Evolutionary conservation across 371 early-diverging fungal genomes (phyloP).

Genomic region (Batrachochytrium dendrobatidis): DNA sequence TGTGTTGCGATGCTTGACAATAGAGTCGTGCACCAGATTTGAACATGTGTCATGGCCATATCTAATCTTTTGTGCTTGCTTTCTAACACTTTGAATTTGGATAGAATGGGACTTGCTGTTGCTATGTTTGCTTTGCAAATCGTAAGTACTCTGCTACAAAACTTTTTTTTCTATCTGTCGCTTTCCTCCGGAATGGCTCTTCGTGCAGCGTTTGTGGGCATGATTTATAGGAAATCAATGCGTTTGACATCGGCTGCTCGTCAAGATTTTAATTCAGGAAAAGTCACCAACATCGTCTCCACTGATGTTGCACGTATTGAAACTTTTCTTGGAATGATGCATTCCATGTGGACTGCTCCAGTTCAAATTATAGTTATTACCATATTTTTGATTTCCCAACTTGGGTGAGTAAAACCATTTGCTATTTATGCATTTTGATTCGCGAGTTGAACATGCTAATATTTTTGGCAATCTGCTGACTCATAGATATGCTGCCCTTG

Average conservation of each 20-base stretch:
- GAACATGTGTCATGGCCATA: neutral
- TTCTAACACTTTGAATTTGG: neutral
- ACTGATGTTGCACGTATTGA: conserved; percentile 68
- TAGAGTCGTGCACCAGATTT: neutral
- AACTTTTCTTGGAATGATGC: conserved; percentile 22
- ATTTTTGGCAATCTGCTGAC: conserved; percentile 22
- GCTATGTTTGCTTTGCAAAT: conserved; percentile 25
- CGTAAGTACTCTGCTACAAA: conserved; percentile 19
- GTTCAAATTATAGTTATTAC: conserved; percentile 60
- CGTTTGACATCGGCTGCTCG: conserved; percentile 44
- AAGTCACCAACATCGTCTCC: conserved; percentile 79
- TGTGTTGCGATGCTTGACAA: neutral
- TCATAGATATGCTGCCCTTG: conserved; percentile 53
- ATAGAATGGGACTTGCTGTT: conserved; percentile 22
- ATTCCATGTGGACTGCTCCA: conserved; percentile 29
- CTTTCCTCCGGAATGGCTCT: conserved; percentile 32
- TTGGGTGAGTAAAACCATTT: conserved; percentile 36
- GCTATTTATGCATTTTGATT: conserved; percentile 39
- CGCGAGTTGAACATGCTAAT: conserved; percentile 10
- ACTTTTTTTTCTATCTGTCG: conserved; percentile 28
- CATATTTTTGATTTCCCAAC: conserved; percentile 47
- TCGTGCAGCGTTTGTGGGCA: conserved; percentile 45
- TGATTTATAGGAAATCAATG: conserved; percentile 56
- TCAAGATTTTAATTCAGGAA: conserved; percentile 53
- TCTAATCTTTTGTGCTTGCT: neutral